Evolutionary conservation across 139 green algal species (phyloP).

Genomic region (Raphidocelis subcapitata): DNA sequence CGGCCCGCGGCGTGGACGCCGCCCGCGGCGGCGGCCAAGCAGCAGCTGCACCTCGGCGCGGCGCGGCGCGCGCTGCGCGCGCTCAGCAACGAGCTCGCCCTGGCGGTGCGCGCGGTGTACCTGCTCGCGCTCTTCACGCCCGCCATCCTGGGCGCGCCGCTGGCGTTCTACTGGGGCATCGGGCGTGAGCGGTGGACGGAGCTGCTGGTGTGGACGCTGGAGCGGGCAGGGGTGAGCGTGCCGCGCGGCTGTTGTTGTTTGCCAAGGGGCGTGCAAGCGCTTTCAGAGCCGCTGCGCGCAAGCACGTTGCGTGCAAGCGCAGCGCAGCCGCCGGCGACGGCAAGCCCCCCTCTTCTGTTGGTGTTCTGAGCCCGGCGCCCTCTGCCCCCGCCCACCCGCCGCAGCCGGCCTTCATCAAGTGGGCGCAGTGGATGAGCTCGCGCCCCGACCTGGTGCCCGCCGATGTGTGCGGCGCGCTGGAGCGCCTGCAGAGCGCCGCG

Average conservation of each 20-base stretch:
- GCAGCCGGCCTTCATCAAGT: constrained; percentile 85
- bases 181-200: constrained; percentile 60
- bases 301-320: no score
- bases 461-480: constrained; percentile 82
- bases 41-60: not conserved
- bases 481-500: constrained; percentile 70
- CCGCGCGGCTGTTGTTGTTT: constrained; percentile 30
- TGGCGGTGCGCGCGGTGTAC: constrained; percentile 49
- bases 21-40: no score
- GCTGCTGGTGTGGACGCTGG: constrained; percentile 78
- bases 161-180: constrained; percentile 40
- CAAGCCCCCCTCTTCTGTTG: no score
- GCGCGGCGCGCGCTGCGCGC: not conserved
- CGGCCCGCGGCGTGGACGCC: no score
- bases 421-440: constrained; percentile 79
- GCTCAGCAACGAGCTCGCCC: constrained; percentile 35
- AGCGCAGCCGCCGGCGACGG: no score
- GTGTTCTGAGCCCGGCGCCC: no score
- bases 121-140: constrained; percentile 71
- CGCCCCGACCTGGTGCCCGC: constrained; percentile 92
- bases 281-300: no score
- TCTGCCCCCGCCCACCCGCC: no score
- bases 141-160: constrained; percentile 40
- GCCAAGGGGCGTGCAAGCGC: no score
- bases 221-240: constrained; percentile 44